These are phyloP conservation scores for Cryptococcus floricola DNA, from an alignment of 1,284 basidiomycete species.

Conservation along the genomic window DNA sequence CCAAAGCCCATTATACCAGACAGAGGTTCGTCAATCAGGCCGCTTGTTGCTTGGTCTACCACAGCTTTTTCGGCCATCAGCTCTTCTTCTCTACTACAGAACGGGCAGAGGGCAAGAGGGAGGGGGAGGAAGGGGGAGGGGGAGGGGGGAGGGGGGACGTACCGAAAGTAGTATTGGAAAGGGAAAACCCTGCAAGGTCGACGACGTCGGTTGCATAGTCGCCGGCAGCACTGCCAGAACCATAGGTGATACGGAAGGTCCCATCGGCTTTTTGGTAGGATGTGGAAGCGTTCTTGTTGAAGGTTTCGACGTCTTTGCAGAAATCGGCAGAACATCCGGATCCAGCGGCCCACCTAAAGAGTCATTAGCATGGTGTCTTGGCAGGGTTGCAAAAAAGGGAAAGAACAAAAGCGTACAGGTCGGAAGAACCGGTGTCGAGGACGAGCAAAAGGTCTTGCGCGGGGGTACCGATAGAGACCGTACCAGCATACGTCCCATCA, in stretches of 20 bases:
- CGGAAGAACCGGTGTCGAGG: slow-evolving; percentile 55
- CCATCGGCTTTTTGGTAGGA: slow-evolving; percentile 24
- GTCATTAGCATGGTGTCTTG: no score
- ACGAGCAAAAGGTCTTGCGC: slow-evolving; percentile 51
- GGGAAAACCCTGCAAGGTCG: slow-evolving; percentile 73
- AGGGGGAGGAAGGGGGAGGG: background rate
- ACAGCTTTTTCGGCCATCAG: slow-evolving; percentile 34
- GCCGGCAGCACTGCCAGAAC: slow-evolving; percentile 71
- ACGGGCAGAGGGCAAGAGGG: background rate
- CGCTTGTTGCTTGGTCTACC: slow-evolving; percentile 47
- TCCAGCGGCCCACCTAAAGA: slow-evolving; percentile 48
- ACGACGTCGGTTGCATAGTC: slow-evolving; percentile 66
- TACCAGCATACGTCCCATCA: slow-evolving; percentile 34
- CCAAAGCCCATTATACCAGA: slow-evolving; percentile 54
- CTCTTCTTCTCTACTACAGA: background rate
- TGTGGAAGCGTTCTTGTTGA: slow-evolving; percentile 26
- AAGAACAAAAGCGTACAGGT: slow-evolving; percentile 34
- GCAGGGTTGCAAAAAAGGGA: no score
- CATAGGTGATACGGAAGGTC: slow-evolving; percentile 73
- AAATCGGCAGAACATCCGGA: slow-evolving; percentile 24
- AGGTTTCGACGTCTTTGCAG: slow-evolving; percentile 34
- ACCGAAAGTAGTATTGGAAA: slow-evolving; percentile 66
- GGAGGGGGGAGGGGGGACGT: slow-evolving; percentile 9
- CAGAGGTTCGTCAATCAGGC: slow-evolving; percentile 47
- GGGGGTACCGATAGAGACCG: slow-evolving; percentile 41